phyloP scores from a whole-genome alignment of 73 alveolate species.

The Urostyla sp. region DNA sequence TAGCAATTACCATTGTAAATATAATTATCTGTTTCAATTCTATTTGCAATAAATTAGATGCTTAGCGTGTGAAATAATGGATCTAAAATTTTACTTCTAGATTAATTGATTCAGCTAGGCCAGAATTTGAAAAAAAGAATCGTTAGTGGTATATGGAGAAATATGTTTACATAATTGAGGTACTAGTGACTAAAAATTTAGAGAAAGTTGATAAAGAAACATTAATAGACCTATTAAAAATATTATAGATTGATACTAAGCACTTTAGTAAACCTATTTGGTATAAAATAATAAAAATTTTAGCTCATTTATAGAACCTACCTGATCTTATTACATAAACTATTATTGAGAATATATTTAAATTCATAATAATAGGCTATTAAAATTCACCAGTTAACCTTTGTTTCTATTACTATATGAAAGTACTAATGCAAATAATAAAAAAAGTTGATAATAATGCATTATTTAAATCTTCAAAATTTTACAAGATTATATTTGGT shows the following conservation, averaged over 20 bases:
- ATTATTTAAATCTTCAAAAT: conserved; percentile 31
- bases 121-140: conserved; percentile 22
- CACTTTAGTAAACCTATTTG: conserved; percentile 63
- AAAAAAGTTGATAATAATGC: conserved; percentile 42
- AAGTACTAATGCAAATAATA: conserved; percentile 46
- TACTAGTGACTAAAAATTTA: conserved; percentile 60
- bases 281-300: conserved; percentile 62
- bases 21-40: conserved; percentile 70
- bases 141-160: conserved; percentile 60
- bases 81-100: conserved; percentile 56
- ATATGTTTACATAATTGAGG: conserved; percentile 56
- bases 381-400: conserved; percentile 57
- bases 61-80: conserved; percentile 34
- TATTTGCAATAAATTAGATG: conserved; percentile 55
- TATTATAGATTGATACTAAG: conserved; percentile 57
- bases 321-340: conserved; percentile 25
- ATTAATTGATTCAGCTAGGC: conserved; percentile 28
- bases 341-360: conserved; percentile 28
- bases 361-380: conserved; percentile 56
- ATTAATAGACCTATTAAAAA: conserved; percentile 37
- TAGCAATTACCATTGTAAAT: conserved; percentile 63
- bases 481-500: conserved; percentile 43
- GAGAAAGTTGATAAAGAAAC: conserved; percentile 67
- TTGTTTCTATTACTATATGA: conserved; percentile 63
- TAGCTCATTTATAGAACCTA: conserved; percentile 56